phyloP scores from a whole-genome alignment of 2,329 filamentous ascomycete genomes.

The Colletotrichum gloeosporioides region DNA sequence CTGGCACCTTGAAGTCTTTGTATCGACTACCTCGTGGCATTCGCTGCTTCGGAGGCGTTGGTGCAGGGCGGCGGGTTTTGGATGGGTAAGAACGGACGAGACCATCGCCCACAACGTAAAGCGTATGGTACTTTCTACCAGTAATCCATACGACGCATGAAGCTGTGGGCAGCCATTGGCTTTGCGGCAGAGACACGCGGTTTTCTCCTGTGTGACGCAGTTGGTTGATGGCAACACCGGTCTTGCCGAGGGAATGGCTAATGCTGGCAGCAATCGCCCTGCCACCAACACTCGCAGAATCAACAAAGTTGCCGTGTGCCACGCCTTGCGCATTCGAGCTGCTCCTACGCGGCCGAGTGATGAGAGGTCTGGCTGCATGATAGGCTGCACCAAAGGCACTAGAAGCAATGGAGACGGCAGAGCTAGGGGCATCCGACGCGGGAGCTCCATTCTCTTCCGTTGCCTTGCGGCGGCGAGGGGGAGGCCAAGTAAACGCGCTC shows the following conservation, averaged over 20 bases:
- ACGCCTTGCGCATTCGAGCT: conserved; percentile 44
- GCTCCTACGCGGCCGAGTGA: conserved; percentile 59
- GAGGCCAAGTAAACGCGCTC: conserved; percentile 87
- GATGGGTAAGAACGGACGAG: conserved; percentile 70
- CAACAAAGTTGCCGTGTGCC: conserved; percentile 53
- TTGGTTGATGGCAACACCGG: conserved; percentile 72
- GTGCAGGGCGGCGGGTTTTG: conserved; percentile 59
- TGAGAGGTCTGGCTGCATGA: conserved; percentile 68
- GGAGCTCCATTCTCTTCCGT: conserved; percentile 50
- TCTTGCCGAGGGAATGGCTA: conserved; percentile 75
- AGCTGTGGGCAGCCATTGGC: conserved; percentile 56
- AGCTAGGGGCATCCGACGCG: conserved; percentile 52
- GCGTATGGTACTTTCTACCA: conserved; percentile 63
- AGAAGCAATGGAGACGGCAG: conserved; percentile 72
- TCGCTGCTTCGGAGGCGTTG: conserved; percentile 57
- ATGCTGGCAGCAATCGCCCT: conserved; percentile 77
- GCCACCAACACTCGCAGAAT: conserved; percentile 71
- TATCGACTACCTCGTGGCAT: conserved; percentile 62
- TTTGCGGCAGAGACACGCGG: conserved; percentile 70
- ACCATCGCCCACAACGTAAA: conserved; percentile 71
- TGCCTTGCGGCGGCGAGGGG: conserved; percentile 61
- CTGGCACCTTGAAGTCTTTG: conserved; percentile 70
- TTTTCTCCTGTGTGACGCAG: conserved; percentile 79
- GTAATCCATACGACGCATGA: conserved; percentile 71
- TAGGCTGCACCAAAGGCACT: conserved; percentile 74